These are phyloP conservation scores for Teunomyces panamensis DNA, from an alignment of 805 yeast genomes.

Conservation along the genomic window DNA sequence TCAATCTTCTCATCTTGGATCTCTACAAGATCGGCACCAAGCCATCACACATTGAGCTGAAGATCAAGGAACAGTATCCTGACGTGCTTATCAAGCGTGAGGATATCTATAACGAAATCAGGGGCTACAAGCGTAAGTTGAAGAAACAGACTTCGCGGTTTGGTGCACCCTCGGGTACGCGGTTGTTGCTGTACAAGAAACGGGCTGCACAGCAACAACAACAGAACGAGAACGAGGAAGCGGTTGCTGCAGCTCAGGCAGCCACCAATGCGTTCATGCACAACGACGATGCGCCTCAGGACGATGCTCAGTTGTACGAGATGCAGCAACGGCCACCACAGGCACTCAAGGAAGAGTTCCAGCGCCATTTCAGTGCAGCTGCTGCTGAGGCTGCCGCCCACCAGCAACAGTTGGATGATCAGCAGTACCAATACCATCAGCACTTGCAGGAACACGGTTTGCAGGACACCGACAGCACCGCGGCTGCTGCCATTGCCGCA, in stretches of 20 bases:
- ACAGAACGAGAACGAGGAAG: slow-evolving; percentile 5
- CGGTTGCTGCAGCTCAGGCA: slow-evolving; percentile 11
- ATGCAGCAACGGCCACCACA: slow-evolving; percentile 15
- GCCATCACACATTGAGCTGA: slow-evolving; percentile 52
- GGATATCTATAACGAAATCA: slow-evolving; percentile 55
- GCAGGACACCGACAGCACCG: slow-evolving; percentile 16
- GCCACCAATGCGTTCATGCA: slow-evolving; percentile 20
- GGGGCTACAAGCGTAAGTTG: slow-evolving; percentile 53
- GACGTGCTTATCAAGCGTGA: slow-evolving; percentile 55
- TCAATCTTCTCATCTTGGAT: slow-evolving; percentile 49
- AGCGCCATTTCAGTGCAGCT: slow-evolving; percentile 13
- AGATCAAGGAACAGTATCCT: slow-evolving; percentile 49
- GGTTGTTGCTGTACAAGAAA: slow-evolving; percentile 21
- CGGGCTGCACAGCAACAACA: slow-evolving; percentile 12
- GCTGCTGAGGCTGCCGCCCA: slow-evolving; percentile 12
- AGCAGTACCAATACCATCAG: slow-evolving; percentile 25
- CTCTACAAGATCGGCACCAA: slow-evolving; percentile 54
- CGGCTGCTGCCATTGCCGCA: slow-evolving; percentile 44
- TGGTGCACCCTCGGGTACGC: slow-evolving; percentile 15
- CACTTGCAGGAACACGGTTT: slow-evolving; percentile 27
- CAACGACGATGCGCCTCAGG: slow-evolving; percentile 4
- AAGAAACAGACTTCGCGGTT: slow-evolving; percentile 37
- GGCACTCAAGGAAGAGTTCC: slow-evolving; percentile 10
- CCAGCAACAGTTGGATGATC: slow-evolving; percentile 24
- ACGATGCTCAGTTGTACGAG: slow-evolving; percentile 19